phyloP scores from a whole-genome alignment of 73 alveolate genomes.

The Tetrahymena malaccensis region DNA sequence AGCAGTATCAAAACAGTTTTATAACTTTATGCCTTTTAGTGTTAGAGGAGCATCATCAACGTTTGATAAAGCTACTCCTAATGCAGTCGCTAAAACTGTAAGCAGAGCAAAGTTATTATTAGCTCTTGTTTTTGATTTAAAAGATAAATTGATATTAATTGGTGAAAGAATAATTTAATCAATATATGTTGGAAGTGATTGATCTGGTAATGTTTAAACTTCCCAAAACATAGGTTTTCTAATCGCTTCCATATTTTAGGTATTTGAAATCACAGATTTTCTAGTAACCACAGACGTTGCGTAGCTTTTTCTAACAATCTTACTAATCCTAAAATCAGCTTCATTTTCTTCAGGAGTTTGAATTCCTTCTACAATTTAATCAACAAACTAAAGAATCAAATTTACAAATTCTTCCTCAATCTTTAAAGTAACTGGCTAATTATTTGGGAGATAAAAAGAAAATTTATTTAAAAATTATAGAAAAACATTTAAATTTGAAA shows the following conservation, averaged over 20 bases:
- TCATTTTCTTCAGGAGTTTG: background rate
- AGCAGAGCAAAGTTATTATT: slow-evolving; percentile 12
- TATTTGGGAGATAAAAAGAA: background rate
- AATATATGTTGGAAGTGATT: slow-evolving; percentile 13
- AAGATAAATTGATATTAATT: background rate
- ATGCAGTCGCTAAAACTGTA: slow-evolving; percentile 19
- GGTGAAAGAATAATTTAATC: slow-evolving; percentile 11
- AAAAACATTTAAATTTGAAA: background rate
- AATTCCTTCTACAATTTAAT: background rate
- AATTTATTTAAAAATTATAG: background rate
- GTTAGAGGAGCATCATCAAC: slow-evolving; percentile 77
- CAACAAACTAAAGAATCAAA: background rate
- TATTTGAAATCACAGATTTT: background rate
- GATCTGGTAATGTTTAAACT: slow-evolving; percentile 11
- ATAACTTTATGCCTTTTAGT: slow-evolving; percentile 42
- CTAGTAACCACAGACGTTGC: background rate
- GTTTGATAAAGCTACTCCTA: slow-evolving; percentile 68
- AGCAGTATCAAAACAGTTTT: slow-evolving; percentile 55
- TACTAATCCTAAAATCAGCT: background rate
- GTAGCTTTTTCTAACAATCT: background rate
- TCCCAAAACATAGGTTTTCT: slow-evolving; percentile 14
- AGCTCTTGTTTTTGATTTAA: background rate
- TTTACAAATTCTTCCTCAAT: background rate
- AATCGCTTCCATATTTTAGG: background rate
- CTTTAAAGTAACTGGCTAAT: background rate